Percentiles rank a stretch among this genome's conserved stretches.
Evolutionary conservation across 1,284 basidiomycete genomes (phyloP).

Genomic region (Leccinum pseudoinsigne): DNA sequence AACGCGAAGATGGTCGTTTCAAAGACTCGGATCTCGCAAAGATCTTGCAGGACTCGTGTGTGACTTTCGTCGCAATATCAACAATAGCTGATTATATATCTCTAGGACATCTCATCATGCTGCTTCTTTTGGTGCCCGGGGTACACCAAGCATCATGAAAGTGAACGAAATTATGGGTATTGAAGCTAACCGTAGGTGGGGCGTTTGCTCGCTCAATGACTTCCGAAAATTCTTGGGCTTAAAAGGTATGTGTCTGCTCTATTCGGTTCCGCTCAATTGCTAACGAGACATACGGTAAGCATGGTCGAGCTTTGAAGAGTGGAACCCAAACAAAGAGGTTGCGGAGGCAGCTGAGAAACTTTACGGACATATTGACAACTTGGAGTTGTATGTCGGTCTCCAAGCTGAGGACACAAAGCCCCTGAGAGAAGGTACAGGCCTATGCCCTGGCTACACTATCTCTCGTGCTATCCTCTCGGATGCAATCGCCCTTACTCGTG

Average conservation of each 20-base stretch:
- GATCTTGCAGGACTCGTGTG: slow-evolving; percentile 68
- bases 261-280: too few species aligned
- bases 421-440: slow-evolving; percentile 73
- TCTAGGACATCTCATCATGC: slow-evolving; percentile 72
- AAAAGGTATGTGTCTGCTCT: slow-evolving; percentile 51
- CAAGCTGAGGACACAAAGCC: slow-evolving; percentile 76
- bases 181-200: slow-evolving; percentile 76
- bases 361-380: slow-evolving; percentile 73
- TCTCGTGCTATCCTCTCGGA: slow-evolving; percentile 87
- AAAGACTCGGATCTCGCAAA: slow-evolving; percentile 71
- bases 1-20: slow-evolving; percentile 64
- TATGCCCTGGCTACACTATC: slow-evolving; percentile 84
- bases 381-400: slow-evolving; percentile 82
- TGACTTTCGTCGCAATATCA: slow-evolving; percentile 12
- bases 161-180: slow-evolving; percentile 85
- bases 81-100: slow-evolving; percentile 3
- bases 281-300: slow-evolving; percentile 34
- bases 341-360: slow-evolving; percentile 74
- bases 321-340: slow-evolving; percentile 78
- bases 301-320: slow-evolving; percentile 72
- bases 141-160: slow-evolving; percentile 73
- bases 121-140: slow-evolving; percentile 75
- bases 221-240: slow-evolving; percentile 80
- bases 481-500: slow-evolving; percentile 82
- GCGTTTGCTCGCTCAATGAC: slow-evolving; percentile 83